Base-by-base conservation (phyloP, 2,329 filamentous ascomycete species). In the Ambrosiella beaveri region DNA sequence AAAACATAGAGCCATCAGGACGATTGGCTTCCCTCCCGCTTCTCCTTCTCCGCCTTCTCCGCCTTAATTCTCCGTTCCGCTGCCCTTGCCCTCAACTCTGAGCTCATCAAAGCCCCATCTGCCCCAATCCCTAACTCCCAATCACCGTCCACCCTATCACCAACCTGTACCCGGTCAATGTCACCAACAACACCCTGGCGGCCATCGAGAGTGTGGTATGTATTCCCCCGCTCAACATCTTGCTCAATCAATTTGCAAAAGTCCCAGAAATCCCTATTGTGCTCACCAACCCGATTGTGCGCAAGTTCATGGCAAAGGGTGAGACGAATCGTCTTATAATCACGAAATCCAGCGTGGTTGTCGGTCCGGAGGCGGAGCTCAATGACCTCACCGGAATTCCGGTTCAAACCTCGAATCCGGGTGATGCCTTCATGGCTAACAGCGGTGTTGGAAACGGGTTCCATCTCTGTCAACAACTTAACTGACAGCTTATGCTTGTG, bases 221-320 rank as follows among this genome's bases (percentile, higher is more conserved):
- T 81, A 27, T 55, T 49, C 9, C 49, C 49, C 12, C 50, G 49
- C 27, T 51, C 58, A 15, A 96, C 91, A 73, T 96, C 91, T 55
- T 77, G 76, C 74, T 97, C 90, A 65, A 96, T 94, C 73, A 85
- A 78, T 64, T 82, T 83, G 63, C 87, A 95, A 65, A 98, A 69
- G 57, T 88, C 80, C 91, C 93, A 97, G 66, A 98, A 98, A 52
- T 86, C 73, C 15, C 81, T 75, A 69, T 97, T 89, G 68, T 98
- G 93, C 0, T 85, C 81, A 0, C 85, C 76, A 71, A 85, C 84
- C 8, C 95, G 87, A 65, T 95, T 96, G 70, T 98, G 93, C 63
- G 90, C 85, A 15, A 98, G 75, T 73, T 98, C 93, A 71, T 98
- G 93, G 67, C 91, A 97, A 11, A 98, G 74, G 51, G 93, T 97